These are phyloP conservation scores for Lachancea mirantina DNA, from an alignment of 805 yeast genomes.

Conservation along the genomic window DNA sequence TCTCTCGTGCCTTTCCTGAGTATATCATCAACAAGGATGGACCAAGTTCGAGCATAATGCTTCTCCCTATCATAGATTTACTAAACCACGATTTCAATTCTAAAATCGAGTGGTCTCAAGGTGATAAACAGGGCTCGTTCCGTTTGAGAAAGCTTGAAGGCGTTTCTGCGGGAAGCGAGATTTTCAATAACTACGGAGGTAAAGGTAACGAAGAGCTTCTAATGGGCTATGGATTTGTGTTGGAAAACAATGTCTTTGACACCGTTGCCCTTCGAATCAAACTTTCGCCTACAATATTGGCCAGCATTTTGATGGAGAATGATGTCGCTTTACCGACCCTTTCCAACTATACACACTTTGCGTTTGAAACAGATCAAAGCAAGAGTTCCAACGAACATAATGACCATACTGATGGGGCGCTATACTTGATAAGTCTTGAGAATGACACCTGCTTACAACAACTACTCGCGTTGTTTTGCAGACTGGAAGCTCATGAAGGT, in stretches of 20 bases:
- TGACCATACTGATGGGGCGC: slow-evolving; percentile 27
- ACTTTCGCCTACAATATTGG: slow-evolving; percentile 27
- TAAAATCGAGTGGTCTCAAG: slow-evolving; percentile 57
- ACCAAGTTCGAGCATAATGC: slow-evolving; percentile 45
- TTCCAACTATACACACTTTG: slow-evolving; percentile 37
- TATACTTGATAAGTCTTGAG: slow-evolving; percentile 28
- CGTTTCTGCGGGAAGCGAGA: slow-evolving; percentile 35
- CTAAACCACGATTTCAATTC: slow-evolving; percentile 63
- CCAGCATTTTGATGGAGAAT: slow-evolving; percentile 28
- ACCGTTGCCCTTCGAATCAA: slow-evolving; percentile 56
- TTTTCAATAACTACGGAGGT: slow-evolving; percentile 81
- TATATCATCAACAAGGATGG: slow-evolving; percentile 33
- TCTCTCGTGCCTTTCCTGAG: slow-evolving; percentile 78
- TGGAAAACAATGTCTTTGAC: slow-evolving; percentile 53
- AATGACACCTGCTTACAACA: slow-evolving; percentile 14
- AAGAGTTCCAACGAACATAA: slow-evolving; percentile 4
- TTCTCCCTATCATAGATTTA: slow-evolving; percentile 72
- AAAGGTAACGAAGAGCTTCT: slow-evolving; percentile 85
- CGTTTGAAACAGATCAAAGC: slow-evolving; percentile 19
- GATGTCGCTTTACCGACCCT: slow-evolving; percentile 35
- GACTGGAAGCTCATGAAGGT: slow-evolving; percentile 31
- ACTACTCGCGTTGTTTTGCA: slow-evolving; percentile 29
- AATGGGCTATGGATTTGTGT: slow-evolving; percentile 53
- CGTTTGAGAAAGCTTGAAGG: slow-evolving; percentile 24
- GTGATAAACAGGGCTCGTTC: slow-evolving; percentile 47